Conservation (phyloP, 176 grass and related monocot species). For the Microstegium vimineum region DNA sequence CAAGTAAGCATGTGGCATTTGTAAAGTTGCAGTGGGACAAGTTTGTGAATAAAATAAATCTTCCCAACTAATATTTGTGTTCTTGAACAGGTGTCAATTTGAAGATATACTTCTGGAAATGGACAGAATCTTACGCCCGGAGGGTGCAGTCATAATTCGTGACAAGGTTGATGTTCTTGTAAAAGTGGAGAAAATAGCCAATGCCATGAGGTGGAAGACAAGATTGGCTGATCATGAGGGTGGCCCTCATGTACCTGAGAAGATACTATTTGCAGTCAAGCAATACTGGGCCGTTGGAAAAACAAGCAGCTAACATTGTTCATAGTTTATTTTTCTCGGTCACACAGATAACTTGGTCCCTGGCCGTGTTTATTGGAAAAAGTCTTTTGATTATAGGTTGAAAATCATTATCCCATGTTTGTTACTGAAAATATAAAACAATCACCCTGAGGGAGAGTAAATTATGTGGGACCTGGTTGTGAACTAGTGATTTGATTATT, state of each 20-base stretch:
- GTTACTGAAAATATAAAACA: neutral
- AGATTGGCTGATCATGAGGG: conserved; percentile 59
- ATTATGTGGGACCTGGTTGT: neutral
- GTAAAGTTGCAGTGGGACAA: neutral
- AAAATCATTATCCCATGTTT: neutral
- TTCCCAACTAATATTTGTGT: conserved; percentile 6
- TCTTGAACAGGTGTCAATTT: conserved; percentile 61
- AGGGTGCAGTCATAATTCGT: conserved; percentile 72
- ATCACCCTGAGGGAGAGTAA: neutral
- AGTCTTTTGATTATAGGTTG: neutral
- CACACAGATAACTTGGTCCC: neutral
- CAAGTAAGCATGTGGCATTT: conserved; percentile 41
- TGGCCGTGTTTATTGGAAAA: neutral
- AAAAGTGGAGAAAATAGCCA: conserved; percentile 58
- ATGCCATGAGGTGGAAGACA: conserved; percentile 67
- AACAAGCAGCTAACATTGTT: conserved; percentile 28
- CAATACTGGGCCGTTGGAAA: conserved; percentile 50
- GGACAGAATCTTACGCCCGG: conserved; percentile 82
- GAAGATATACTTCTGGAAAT: conserved; percentile 90
- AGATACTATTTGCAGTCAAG: conserved; percentile 78
- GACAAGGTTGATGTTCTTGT: conserved; percentile 63
- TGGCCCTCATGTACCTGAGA: conserved; percentile 70
- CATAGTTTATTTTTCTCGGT: neutral
- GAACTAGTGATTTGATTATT: neutral
- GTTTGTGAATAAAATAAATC: conserved; percentile 9